Evolutionary conservation across 257 asterid species (phyloP).

Genomic region (Hygrophila difformis): DNA sequence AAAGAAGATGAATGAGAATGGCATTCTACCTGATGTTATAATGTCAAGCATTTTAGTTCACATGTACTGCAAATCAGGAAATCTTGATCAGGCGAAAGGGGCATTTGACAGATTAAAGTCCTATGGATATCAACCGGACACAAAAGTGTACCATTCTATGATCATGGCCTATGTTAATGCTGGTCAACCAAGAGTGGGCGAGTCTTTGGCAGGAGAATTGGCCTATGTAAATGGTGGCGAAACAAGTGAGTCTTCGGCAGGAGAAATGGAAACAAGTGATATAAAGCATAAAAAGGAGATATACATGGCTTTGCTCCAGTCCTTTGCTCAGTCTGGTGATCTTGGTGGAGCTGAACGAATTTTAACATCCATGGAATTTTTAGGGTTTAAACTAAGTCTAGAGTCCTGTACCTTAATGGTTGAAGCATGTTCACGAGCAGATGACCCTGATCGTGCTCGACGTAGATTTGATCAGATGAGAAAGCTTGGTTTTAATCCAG

Average conservation of each 20-base stretch:
- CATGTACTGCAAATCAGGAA: slow-evolving; percentile 67
- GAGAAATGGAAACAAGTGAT: slow-evolving; percentile 51
- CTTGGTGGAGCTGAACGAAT: slow-evolving; percentile 32
- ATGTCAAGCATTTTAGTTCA: slow-evolving; percentile 37
- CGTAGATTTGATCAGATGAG: slow-evolving; percentile 40
- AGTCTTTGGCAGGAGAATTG: too few species aligned
- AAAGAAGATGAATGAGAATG: slow-evolving; percentile 60
- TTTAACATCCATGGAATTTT: slow-evolving; percentile 37
- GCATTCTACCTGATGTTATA: slow-evolving; percentile 54
- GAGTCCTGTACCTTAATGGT: slow-evolving; percentile 55
- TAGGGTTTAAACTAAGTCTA: slow-evolving; percentile 30
- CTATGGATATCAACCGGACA: slow-evolving; percentile 57
- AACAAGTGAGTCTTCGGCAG: too few species aligned
- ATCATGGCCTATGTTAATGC: slow-evolving; percentile 65
- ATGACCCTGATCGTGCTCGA: slow-evolving; percentile 34
- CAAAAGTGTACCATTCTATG: slow-evolving; percentile 45
- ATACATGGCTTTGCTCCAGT: slow-evolving; percentile 55
- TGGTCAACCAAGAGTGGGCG: slow-evolving; percentile 34
- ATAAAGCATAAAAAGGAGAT: slow-evolving; percentile 47
- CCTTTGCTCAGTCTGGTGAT: slow-evolving; percentile 36
- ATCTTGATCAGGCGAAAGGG: slow-evolving; percentile 43
- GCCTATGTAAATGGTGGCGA: too few species aligned
- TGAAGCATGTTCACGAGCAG: slow-evolving; percentile 43
- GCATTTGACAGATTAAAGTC: slow-evolving; percentile 38
- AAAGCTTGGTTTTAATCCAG: slow-evolving; percentile 63